Percentiles rank a stretch among this genome's conserved stretches.
Evolutionary conservation across 768 basidiomycete genomes (phyloP).

Genomic region (Lentinus tigrinus): DNA sequence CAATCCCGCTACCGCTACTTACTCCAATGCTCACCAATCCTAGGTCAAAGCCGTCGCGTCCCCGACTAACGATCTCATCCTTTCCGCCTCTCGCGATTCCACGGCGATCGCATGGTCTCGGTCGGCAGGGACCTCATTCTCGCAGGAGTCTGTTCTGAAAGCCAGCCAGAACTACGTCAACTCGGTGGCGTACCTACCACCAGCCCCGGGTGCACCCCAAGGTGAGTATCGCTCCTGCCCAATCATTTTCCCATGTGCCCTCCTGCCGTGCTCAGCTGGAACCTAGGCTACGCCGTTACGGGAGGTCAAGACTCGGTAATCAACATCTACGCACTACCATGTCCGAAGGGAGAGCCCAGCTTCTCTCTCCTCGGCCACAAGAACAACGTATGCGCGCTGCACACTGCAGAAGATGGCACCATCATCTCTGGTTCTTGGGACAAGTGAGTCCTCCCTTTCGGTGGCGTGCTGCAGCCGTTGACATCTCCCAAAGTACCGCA

Average conservation of each 20-base stretch:
- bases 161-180: conserved; percentile 79
- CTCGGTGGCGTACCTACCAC: conserved; percentile 74
- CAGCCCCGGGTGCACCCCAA: conserved; percentile 65
- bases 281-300: conserved; percentile 73
- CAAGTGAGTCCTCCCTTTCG: conserved; percentile 51
- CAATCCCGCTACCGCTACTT: conserved; percentile 1
- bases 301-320: conserved; percentile 90
- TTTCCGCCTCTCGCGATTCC: conserved; percentile 91
- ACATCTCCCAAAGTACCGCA: conserved; percentile 64
- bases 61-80: conserved; percentile 71
- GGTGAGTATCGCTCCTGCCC: conserved; percentile 41
- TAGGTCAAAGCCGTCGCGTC: conserved; percentile 84
- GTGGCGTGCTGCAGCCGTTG: background rate
- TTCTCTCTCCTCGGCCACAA: conserved; percentile 86
- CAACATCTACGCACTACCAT: conserved; percentile 73
- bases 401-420: conserved; percentile 64
- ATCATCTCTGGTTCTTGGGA: conserved; percentile 98
- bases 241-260: conserved; percentile 2
- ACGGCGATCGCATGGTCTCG: conserved; percentile 87
- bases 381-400: conserved; percentile 85
- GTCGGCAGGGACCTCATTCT: conserved; percentile 49
- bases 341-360: conserved; percentile 66
- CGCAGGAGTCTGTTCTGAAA: conserved; percentile 50
- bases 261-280: conserved; percentile 8
- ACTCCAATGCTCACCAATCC: conserved; percentile 23